These are phyloP conservation scores for Pyrenochaeta sp. DNA, from an alignment of 2,329 filamentous ascomycete genomes.

Conservation along the genomic window DNA sequence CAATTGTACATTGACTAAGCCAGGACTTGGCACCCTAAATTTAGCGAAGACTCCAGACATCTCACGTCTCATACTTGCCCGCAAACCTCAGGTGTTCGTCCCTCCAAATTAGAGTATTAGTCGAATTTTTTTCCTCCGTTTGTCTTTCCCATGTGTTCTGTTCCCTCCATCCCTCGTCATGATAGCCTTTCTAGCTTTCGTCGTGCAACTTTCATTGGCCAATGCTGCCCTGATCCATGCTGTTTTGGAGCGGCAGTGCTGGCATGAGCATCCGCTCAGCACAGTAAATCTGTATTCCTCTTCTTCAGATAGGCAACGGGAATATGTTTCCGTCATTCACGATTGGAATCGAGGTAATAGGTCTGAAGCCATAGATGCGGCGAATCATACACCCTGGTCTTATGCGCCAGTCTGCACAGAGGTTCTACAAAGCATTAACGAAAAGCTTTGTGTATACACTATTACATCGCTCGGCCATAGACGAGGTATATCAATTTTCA, in stretches of 20 bases:
- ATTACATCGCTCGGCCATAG: slow-evolving; percentile 33
- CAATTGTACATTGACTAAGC: slow-evolving; percentile 11
- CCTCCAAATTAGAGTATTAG: slow-evolving; percentile 1
- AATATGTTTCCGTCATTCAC: slow-evolving; percentile 4
- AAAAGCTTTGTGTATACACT: slow-evolving; percentile 45
- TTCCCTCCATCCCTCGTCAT: background rate
- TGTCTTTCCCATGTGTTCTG: background rate
- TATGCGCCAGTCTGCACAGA: slow-evolving; percentile 38
- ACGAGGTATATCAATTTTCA: slow-evolving; percentile 47
- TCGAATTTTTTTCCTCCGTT: background rate
- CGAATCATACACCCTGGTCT: slow-evolving; percentile 32
- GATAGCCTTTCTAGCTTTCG: background rate
- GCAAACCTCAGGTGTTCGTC: background rate
- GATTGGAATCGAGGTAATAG: background rate
- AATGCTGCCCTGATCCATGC: background rate
- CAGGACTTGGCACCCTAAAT: slow-evolving; percentile 17
- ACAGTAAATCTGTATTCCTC: slow-evolving; percentile 21
- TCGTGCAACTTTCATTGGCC: background rate
- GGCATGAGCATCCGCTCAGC: slow-evolving; percentile 30
- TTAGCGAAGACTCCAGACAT: slow-evolving; percentile 21
- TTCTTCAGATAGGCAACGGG: slow-evolving; percentile 10
- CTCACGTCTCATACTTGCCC: slow-evolving; percentile 22
- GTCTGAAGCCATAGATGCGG: background rate
- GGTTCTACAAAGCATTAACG: slow-evolving; percentile 26
- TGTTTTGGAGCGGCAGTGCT: slow-evolving; percentile 33